These are phyloP conservation scores for Cladophialophora psammophila DNA, from an alignment of 2,329 filamentous ascomycete genomes.

Conservation along the genomic window DNA sequence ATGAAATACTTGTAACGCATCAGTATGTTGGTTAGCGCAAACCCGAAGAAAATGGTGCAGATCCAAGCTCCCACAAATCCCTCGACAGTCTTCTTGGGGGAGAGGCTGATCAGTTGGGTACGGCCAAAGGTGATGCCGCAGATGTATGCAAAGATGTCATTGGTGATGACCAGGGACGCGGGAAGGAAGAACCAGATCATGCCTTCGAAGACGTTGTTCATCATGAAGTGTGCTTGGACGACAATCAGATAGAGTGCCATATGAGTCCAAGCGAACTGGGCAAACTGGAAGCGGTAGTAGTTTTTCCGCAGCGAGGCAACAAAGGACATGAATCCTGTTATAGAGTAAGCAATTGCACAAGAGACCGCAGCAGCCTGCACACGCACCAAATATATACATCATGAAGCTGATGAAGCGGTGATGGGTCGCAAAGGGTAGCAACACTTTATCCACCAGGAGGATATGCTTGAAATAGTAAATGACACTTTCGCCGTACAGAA, in stretches of 20 bases:
- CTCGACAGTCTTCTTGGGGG: constrained; percentile 98
- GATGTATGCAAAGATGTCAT: constrained; percentile 98
- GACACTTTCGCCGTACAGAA: constrained; percentile 96
- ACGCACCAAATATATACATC: constrained; percentile 92
- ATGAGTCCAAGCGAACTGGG: constrained; percentile 98
- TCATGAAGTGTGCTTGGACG: constrained; percentile 97
- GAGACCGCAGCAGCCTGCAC: not conserved
- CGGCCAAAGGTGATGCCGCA: constrained; percentile 96
- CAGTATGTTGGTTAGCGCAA: constrained; percentile 81
- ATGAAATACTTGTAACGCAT: constrained; percentile 96
- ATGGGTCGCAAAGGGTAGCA: constrained; percentile 93
- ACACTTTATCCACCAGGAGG: constrained; percentile 88
- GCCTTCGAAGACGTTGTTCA: constrained; percentile 99
- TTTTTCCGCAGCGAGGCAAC: constrained; percentile 93
- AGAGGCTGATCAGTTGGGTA: constrained; percentile 96
- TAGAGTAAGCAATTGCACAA: constrained; percentile 8
- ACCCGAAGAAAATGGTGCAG: constrained; percentile 87
- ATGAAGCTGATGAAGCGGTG: constrained; percentile 99
- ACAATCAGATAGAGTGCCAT: constrained; percentile 99
- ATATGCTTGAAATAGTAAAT: constrained; percentile 99
- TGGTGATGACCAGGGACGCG: constrained; percentile 92
- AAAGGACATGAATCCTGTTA: constrained; percentile 95
- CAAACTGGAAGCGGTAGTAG: constrained; percentile 98
- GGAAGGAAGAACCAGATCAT: constrained; percentile 99
- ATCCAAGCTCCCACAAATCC: constrained; percentile 96